Percentiles rank a stretch among this genome's conserved stretches.
phyloP scores from a whole-genome alignment of 371 early-diverging fungal species.

The Mortierella sp. region DNA sequence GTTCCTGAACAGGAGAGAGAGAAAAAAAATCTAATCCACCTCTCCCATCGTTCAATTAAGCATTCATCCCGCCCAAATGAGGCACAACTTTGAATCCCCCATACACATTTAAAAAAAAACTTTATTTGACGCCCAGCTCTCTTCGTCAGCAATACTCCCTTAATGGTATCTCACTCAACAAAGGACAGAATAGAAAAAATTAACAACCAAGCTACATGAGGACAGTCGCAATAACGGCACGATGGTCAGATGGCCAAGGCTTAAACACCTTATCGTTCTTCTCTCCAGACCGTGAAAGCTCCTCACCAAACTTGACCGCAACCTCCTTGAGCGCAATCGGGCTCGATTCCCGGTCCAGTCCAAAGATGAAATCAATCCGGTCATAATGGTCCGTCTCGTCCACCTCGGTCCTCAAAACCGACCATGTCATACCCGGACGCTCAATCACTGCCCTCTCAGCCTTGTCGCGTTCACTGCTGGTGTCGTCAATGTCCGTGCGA shows the following conservation, averaged over 20 bases:
- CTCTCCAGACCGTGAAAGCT: conserved; percentile 29
- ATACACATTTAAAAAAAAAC: neutral
- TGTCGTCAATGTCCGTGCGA: neutral
- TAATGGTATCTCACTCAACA: neutral
- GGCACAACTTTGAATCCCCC: neutral
- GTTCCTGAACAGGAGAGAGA: neutral
- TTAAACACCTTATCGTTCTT: conserved; percentile 41
- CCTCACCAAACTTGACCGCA: conserved; percentile 45
- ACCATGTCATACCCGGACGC: conserved; percentile 45
- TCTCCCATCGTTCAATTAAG: neutral
- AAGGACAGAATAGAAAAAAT: neutral
- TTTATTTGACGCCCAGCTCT: conserved; percentile 10
- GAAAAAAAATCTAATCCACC: neutral
- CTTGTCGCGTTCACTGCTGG: neutral
- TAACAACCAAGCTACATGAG: conserved; percentile 14
- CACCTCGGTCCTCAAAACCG: conserved; percentile 23
- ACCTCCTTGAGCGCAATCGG: conserved; percentile 53
- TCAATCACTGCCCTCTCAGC: conserved; percentile 29
- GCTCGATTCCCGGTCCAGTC: conserved; percentile 41
- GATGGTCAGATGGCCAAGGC: conserved; percentile 59
- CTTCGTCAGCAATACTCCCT: neutral
- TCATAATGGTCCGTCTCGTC: conserved; percentile 50
- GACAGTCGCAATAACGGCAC: conserved; percentile 56
- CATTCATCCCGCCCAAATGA: neutral
- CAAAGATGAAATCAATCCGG: conserved; percentile 58